Evolutionary conservation across 2,329 filamentous ascomycete species (phyloP).

Genomic region (Aspergillus sp.): DNA sequence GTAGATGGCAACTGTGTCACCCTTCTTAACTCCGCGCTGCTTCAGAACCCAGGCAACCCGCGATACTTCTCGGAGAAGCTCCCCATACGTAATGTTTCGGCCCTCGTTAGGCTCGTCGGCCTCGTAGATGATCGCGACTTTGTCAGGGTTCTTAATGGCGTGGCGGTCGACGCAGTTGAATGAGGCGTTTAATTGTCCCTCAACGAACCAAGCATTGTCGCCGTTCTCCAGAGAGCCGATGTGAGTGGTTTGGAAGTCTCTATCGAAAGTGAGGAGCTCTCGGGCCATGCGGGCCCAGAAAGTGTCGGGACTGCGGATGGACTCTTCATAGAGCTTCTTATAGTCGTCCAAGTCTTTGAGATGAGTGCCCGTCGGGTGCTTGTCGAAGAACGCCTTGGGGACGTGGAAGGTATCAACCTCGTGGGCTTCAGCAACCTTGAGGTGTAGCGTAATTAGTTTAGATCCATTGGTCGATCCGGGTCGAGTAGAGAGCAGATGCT

Average conservation of each 20-base stretch:
- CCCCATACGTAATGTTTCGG: conserved; percentile 87
- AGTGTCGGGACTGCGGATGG: conserved; percentile 82
- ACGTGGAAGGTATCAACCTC: conserved; percentile 59
- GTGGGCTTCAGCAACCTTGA: conserved; percentile 52
- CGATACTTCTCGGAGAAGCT: conserved; percentile 91
- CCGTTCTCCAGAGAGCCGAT: conserved; percentile 76
- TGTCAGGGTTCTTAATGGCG: conserved; percentile 91
- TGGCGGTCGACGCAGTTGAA: conserved; percentile 98
- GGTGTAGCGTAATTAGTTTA: conserved; percentile 5
- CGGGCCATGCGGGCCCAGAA: conserved; percentile 90
- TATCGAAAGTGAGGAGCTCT: conserved; percentile 86
- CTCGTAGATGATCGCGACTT: conserved; percentile 97
- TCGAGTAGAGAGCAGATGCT: conserved; percentile 23
- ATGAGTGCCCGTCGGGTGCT: conserved; percentile 66
- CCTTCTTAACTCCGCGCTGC: conserved; percentile 95
- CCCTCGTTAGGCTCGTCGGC: conserved; percentile 88
- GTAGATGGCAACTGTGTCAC: conserved; percentile 96
- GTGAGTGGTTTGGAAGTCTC: conserved; percentile 88
- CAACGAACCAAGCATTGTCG: conserved; percentile 92
- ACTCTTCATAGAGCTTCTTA: conserved; percentile 73
- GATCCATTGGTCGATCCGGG: not conserved
- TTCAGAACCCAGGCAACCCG: conserved; percentile 85
- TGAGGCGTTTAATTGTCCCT: conserved; percentile 90
- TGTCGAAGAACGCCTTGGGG: conserved; percentile 60
- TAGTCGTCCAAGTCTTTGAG: conserved; percentile 65